Evolutionary conservation across 352 stramenopile species (phyloP).

Genomic region (Thraustotheca clavata): DNA sequence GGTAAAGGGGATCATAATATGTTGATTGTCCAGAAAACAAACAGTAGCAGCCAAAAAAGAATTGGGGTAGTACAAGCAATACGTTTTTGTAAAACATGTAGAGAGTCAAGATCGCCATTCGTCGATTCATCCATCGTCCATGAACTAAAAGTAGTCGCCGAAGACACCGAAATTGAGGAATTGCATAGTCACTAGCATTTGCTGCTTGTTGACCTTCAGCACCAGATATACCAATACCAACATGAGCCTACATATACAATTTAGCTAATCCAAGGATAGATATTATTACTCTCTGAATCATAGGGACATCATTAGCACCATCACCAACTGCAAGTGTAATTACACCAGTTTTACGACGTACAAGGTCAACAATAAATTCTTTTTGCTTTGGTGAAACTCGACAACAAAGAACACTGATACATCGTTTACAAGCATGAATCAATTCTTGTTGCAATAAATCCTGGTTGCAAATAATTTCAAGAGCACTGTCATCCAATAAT

Average conservation of each 20-base stretch:
- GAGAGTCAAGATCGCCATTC: constrained; percentile 51
- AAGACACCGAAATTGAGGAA: constrained; percentile 81
- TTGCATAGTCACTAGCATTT: constrained; percentile 84
- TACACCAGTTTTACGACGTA: constrained; percentile 44
- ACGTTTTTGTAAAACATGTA: constrained; percentile 89
- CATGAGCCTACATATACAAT: constrained; percentile 30
- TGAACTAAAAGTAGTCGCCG: constrained; percentile 81
- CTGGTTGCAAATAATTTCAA: constrained; percentile 35
- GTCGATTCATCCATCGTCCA: constrained; percentile 65
- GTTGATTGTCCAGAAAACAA: constrained; percentile 70
- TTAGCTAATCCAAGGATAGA: constrained; percentile 25
- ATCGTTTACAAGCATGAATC: constrained; percentile 43
- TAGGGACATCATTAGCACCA: constrained; percentile 89
- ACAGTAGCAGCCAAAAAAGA: constrained; percentile 61
- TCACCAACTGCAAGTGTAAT: constrained; percentile 81
- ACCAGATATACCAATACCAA: constrained; percentile 50
- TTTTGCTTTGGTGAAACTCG: constrained; percentile 96
- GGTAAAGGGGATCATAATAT: constrained; percentile 68
- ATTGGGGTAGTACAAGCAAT: constrained; percentile 67
- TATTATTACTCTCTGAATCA: constrained; percentile 64
- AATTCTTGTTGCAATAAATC: constrained; percentile 35
- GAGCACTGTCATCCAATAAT: constrained; percentile 39
- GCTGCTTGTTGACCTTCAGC: constrained; percentile 78
- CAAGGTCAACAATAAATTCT: constrained; percentile 92
- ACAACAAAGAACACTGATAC: constrained; percentile 92